Base-by-base conservation (phyloP, 2,329 filamentous ascomycete genomes). In the Metarhizium sp. region DNA sequence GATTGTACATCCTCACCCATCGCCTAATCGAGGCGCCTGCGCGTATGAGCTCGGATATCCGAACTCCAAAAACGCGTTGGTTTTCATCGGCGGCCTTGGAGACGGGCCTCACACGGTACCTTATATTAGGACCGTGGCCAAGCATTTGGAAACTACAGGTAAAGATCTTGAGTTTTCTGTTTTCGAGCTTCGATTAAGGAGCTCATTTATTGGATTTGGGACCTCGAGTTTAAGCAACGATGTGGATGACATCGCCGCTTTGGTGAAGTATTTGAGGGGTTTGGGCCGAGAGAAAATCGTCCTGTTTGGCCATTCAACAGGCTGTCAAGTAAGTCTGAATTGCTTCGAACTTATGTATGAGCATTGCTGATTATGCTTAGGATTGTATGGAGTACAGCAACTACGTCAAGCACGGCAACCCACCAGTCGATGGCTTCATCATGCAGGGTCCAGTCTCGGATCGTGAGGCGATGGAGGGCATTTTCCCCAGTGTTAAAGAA, bases 371-470 rank as follows among this genome's bases (percentile, higher is more conserved):
- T 29, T 6, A 7, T 2, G 10, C 32, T 14, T 50, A 83, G 78
- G 80, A 83, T 61, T 80, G 76, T 58, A 77, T 82, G 68, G 77
- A 78, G 59, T 84, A 83, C 55, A 72, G 72, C 20, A 68, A 75
- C 53, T 73, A 73, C 29, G 65, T 66, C 51, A 73, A 73, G 59
- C 63, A 75, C 40, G 63, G 64, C 6, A 69, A 71, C 45, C 71
- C 80, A 13, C 79, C 81, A 0, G 72, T 95, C 2, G 82, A 94
- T 57, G 91, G 87, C 40, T 85, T 84, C 51, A 86, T 96, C 48
- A 72, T 96, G 54, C 91, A 95, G 68, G 90, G 86, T 0, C 85
- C 88, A 0, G 85, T 92, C 3, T 89, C 84, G 1, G 90, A 96
- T 67, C 78, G 90, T 34, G 86, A 95, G 66, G 80, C 78, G 0